These are phyloP conservation scores for Cladorrhinum samala DNA, from an alignment of 495 filamentous ascomycete species.

Conservation along the genomic window DNA sequence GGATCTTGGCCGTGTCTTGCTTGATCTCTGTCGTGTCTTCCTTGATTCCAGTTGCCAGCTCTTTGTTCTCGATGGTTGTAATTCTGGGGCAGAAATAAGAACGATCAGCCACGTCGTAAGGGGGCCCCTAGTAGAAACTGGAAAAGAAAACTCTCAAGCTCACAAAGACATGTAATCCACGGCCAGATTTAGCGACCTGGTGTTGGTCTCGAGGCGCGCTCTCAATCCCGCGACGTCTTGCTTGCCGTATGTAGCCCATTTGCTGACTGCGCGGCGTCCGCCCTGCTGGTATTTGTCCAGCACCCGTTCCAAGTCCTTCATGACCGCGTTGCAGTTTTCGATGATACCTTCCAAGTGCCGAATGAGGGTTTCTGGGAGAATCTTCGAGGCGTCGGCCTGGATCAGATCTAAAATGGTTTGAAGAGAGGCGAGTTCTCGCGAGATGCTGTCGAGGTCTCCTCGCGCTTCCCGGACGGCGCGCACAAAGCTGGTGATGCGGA, in stretches of 20 bases:
- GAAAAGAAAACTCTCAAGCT: too few species aligned
- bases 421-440: slow-evolving; percentile 1
- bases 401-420: slow-evolving; percentile 5
- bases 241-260: background rate
- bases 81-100: too few species aligned
- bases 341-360: background rate
- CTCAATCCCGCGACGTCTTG: background rate
- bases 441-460: slow-evolving; percentile 2
- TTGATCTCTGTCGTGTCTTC: background rate
- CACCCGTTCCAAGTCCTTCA: background rate
- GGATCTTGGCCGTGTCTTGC: background rate
- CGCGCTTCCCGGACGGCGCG: background rate
- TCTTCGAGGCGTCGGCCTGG: background rate
- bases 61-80: background rate
- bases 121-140: too few species aligned
- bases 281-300: background rate
- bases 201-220: background rate
- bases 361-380: background rate
- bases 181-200: background rate
- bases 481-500: background rate
- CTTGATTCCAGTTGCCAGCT: background rate
- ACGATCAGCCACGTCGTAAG: too few species aligned
- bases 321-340: background rate
- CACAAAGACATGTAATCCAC: background rate
- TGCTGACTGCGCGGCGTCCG: background rate